Conservation (phyloP, 1,284 basidiomycete species). For the Rhodotorula glutinis region DNA sequence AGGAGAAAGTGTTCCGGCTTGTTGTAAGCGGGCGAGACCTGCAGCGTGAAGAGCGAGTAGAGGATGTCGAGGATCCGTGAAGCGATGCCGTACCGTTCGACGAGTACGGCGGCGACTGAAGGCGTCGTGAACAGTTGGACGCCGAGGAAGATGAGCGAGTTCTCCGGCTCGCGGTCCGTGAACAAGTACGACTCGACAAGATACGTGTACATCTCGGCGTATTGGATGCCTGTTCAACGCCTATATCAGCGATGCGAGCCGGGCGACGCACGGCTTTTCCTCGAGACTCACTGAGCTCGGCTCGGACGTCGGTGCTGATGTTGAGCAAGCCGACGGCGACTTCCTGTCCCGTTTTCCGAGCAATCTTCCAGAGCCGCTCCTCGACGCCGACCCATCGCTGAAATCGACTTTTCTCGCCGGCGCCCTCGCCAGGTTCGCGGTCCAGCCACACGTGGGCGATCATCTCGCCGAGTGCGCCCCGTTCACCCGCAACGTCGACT, state of each 20-base stretch:
- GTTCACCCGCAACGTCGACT: slow-evolving; percentile 52
- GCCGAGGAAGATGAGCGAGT: slow-evolving; percentile 85
- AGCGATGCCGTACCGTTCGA: slow-evolving; percentile 69
- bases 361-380: slow-evolving; percentile 76
- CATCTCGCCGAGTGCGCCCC: slow-evolving; percentile 64
- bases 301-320: slow-evolving; percentile 69
- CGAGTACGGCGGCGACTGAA: slow-evolving; percentile 72
- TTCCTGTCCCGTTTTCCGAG: slow-evolving; percentile 73
- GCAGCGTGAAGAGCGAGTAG: slow-evolving; percentile 81
- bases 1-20: slow-evolving; percentile 59
- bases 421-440: slow-evolving; percentile 46
- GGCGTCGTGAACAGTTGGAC: slow-evolving; percentile 87
- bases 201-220: slow-evolving; percentile 77
- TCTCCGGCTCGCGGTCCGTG: slow-evolving; percentile 86
- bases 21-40: slow-evolving; percentile 56
- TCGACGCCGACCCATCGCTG: slow-evolving; percentile 76
- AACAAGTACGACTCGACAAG: slow-evolving; percentile 86
- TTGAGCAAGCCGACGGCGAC: slow-evolving; percentile 74
- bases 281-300: slow-evolving; percentile 63
- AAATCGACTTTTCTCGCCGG: slow-evolving; percentile 53
- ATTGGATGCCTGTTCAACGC: slow-evolving; percentile 64
- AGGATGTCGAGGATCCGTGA: slow-evolving; percentile 71
- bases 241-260: neutral
- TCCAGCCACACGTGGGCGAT: slow-evolving; percentile 69
- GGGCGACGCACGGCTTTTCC: neutral